These are phyloP conservation scores for Microcera coccophila DNA, from an alignment of 2,329 filamentous ascomycete species.

Conservation along the genomic window DNA sequence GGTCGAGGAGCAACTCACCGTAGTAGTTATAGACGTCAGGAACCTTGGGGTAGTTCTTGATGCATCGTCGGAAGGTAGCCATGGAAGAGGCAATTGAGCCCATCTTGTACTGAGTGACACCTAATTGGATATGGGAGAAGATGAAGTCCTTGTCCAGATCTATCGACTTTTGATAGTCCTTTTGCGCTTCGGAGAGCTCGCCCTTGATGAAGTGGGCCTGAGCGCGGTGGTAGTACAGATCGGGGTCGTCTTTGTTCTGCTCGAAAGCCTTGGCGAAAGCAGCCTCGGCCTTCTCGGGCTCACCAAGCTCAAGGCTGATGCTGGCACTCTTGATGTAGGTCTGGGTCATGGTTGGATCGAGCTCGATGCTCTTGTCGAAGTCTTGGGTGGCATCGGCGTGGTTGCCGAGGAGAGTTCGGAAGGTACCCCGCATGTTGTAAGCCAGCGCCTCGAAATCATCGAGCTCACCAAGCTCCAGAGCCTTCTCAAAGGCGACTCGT, in stretches of 20 bases:
- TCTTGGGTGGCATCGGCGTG: conserved; percentile 78
- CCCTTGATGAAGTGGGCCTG: conserved; percentile 97
- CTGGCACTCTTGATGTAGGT: conserved; percentile 98
- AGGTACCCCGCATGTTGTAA: conserved; percentile 95
- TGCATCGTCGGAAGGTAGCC: conserved; percentile 94
- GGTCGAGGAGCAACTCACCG: conserved; percentile 92
- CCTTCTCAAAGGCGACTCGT: conserved; percentile 78
- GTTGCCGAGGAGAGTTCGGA: conserved; percentile 87
- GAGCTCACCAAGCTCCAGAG: conserved; percentile 75
- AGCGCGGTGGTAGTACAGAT: conserved; percentile 98
- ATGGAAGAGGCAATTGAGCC: conserved; percentile 95
- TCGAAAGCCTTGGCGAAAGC: conserved; percentile 84
- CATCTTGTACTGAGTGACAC: conserved; percentile 99
- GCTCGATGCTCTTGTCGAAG: conserved; percentile 86
- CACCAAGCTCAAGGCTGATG: conserved; percentile 91
- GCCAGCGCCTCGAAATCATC: conserved; percentile 83
- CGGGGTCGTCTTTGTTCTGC: conserved; percentile 84
- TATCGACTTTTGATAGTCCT: conserved; percentile 99
- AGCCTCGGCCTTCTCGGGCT: conserved; percentile 78
- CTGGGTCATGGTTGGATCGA: conserved; percentile 84
- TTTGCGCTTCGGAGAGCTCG: conserved; percentile 88
- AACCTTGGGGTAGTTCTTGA: conserved; percentile 97
- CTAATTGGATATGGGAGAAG: conserved; percentile 98
- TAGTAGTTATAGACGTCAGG: conserved; percentile 99
- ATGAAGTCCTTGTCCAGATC: conserved; percentile 95